Evolutionary conservation across 306 rosid genomes (phyloP).

Genomic region (Rosa rugosa): DNA sequence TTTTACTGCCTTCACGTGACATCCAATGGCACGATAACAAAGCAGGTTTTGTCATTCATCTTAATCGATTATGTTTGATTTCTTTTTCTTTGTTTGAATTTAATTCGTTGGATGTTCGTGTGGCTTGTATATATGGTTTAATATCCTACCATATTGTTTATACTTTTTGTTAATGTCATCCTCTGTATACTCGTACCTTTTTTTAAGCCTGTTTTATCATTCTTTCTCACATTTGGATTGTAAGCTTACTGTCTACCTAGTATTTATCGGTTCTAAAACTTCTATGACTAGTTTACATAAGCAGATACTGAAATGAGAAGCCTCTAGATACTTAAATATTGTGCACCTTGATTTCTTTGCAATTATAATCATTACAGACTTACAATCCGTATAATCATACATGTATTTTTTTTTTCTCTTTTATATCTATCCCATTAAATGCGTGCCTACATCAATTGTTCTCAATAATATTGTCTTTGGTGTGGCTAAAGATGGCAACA

Average conservation of each 20-base stretch:
- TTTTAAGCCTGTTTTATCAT: neutral
- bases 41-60: neutral
- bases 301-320: neutral
- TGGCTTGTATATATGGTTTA: neutral
- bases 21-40: neutral
- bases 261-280: neutral
- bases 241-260: neutral
- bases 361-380: neutral
- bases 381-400: neutral
- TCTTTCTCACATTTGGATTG: neutral
- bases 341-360: neutral
- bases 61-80: neutral
- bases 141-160: neutral
- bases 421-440: neutral
- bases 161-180: neutral
- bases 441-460: conserved; percentile 1
- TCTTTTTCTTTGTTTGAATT: neutral
- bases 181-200: neutral
- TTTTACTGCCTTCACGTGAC: neutral
- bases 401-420: neutral
- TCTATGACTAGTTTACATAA: neutral
- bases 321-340: neutral
- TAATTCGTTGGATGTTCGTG: neutral
- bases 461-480: neutral
- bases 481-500: conserved; percentile 45